Evolutionary conservation across 1,284 basidiomycete species (phyloP).

Genomic region (Ustilago trichophora): DNA sequence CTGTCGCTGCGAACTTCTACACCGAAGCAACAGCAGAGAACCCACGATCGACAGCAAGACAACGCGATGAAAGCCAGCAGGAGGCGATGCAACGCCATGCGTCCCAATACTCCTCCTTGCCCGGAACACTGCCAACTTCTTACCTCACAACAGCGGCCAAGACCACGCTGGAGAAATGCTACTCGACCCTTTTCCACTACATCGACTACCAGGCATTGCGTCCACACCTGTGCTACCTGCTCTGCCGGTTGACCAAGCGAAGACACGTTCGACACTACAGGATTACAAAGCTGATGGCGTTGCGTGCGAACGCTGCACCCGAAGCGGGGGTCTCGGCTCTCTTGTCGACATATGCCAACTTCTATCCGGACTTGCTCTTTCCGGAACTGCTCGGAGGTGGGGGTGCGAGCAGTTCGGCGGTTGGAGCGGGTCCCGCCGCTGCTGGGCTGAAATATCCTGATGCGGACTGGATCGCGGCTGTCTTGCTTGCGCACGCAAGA

Average conservation of each 20-base stretch:
- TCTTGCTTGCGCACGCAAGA: constrained; percentile 37
- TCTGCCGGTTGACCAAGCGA: constrained; percentile 43
- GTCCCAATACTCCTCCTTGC: constrained; percentile 17
- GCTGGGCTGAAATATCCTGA: constrained; percentile 50
- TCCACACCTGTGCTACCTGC: constrained; percentile 47
- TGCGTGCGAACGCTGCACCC: constrained; percentile 32
- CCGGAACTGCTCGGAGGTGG: constrained; percentile 43
- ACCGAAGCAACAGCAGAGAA: constrained; percentile 8
- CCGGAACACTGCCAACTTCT: constrained; percentile 31
- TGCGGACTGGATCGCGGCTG: constrained; percentile 33
- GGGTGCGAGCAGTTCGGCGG: constrained; percentile 19
- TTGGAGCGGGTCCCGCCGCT: constrained; percentile 17
- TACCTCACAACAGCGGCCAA: constrained; percentile 44
- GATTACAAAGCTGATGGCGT: constrained; percentile 47
- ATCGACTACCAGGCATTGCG: constrained; percentile 50
- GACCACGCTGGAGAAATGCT: constrained; percentile 34
- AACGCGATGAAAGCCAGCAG: too few species aligned
- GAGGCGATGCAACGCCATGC: constrained; percentile 30
- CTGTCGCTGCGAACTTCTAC: constrained; percentile 32
- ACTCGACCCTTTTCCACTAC: constrained; percentile 52
- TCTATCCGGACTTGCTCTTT: constrained; percentile 52
- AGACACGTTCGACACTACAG: constrained; percentile 51
- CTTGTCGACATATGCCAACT: constrained; percentile 49
- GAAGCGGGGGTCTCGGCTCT: constrained; percentile 41
- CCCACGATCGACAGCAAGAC: constrained; percentile 16